These are phyloP conservation scores for Mycena latifolia DNA, from an alignment of 768 basidiomycete genomes.

Conservation along the genomic window DNA sequence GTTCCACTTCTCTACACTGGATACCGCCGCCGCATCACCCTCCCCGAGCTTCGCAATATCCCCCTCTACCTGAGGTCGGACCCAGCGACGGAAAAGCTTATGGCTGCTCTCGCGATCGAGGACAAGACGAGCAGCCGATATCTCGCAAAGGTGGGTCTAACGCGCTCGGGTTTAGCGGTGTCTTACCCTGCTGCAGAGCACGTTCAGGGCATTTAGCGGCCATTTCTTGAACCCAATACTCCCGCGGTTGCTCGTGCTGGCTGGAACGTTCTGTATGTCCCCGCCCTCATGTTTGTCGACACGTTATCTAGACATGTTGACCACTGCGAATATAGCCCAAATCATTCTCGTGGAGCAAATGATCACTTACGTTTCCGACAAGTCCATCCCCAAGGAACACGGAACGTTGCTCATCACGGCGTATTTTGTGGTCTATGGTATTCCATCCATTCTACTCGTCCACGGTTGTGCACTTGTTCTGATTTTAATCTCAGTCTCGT, in stretches of 20 bases:
- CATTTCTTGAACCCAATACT: not conserved
- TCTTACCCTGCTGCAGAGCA: slow-evolving; percentile 5
- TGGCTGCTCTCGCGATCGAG: slow-evolving; percentile 6
- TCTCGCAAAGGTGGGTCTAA: slow-evolving; percentile 2
- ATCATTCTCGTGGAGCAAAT: not conserved
- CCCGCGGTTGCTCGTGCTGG: not conserved
- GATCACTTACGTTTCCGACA: not conserved
- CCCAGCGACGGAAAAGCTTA: slow-evolving; percentile 22
- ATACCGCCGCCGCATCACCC: slow-evolving; percentile 11
- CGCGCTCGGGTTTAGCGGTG: no score
- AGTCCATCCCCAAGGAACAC: not conserved
- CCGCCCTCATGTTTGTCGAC: not conserved
- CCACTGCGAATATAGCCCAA: not conserved
- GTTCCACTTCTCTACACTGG: slow-evolving; percentile 12
- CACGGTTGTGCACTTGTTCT: not conserved
- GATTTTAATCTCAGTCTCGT: not conserved
- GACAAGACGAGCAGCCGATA: slow-evolving; percentile 15
- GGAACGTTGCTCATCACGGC: not conserved
- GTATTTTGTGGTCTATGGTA: not conserved
- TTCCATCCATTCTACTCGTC: not conserved
- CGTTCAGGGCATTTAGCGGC: not conserved
- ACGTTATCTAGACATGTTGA: not conserved
- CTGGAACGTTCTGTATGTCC: slow-evolving; percentile 3
- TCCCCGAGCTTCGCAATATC: slow-evolving; percentile 20
- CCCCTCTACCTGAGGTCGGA: slow-evolving; percentile 8